phyloP scores from a whole-genome alignment of 2,329 filamentous ascomycete species.

The Didymella segeticola region DNA sequence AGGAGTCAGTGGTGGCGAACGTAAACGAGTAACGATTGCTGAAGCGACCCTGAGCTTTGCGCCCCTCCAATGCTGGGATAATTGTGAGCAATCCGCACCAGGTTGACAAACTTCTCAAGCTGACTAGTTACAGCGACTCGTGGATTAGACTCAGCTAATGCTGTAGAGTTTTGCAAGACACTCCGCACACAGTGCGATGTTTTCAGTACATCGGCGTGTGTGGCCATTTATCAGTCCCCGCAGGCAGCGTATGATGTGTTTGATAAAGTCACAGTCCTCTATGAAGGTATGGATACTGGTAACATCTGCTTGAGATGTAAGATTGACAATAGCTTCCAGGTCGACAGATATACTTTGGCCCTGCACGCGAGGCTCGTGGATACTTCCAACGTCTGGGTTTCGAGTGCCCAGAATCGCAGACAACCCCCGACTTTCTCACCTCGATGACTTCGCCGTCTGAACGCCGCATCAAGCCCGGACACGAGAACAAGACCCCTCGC shows the following conservation, averaged over 20 bases:
- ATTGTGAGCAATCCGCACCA: no score
- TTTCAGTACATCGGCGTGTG: slow-evolving; percentile 68
- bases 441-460: slow-evolving; percentile 67
- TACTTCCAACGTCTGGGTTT: slow-evolving; percentile 77
- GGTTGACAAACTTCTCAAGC: no score
- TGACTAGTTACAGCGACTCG: no score
- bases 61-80: slow-evolving; percentile 76
- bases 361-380: slow-evolving; percentile 65
- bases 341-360: slow-evolving; percentile 75
- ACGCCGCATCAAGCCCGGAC: slow-evolving; percentile 54
- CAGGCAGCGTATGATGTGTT: slow-evolving; percentile 73
- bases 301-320: no score
- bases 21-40: slow-evolving; percentile 82
- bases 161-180: slow-evolving; percentile 76
- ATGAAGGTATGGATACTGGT: no score
- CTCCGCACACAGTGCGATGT: slow-evolving; percentile 72
- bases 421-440: slow-evolving; percentile 58
- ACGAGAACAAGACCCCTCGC: slow-evolving; percentile 54
- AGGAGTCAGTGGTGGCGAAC: slow-evolving; percentile 76
- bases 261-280: slow-evolving; percentile 72
- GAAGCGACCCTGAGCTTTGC: slow-evolving; percentile 74
- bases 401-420: slow-evolving; percentile 70
- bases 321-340: no score
- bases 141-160: slow-evolving; percentile 77
- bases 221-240: slow-evolving; percentile 78